Conservation (phyloP, 2,329 filamentous ascomycete species). For the Aspergillus tanneri region DNA sequence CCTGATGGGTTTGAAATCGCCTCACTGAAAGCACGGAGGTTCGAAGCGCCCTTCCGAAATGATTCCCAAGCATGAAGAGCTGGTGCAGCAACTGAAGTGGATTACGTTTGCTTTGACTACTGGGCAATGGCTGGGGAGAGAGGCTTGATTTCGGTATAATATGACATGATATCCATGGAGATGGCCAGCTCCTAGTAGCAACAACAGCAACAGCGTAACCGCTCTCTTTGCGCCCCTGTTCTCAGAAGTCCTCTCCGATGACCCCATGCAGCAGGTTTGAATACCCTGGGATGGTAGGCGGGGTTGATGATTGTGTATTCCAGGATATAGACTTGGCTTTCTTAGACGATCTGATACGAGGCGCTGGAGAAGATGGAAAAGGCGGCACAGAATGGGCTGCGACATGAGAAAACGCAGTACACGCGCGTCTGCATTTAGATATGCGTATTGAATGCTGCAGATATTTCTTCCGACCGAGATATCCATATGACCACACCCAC, state of each 20-base stretch:
- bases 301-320: constrained; percentile 29
- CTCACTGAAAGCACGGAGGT: constrained; percentile 16
- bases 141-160: background rate
- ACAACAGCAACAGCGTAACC: no score
- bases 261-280: background rate
- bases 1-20: constrained; percentile 19
- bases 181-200: background rate
- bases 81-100: constrained; percentile 11
- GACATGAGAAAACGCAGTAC: no score
- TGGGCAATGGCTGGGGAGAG: constrained; percentile 6
- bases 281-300: no score
- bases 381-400: no score
- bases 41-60: constrained; percentile 13
- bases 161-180: background rate
- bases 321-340: no score
- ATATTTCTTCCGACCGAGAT: no score
- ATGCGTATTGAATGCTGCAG: no score
- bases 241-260: background rate
- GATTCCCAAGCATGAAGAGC: constrained; percentile 11
- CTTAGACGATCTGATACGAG: no score
- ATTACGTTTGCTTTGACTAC: constrained; percentile 14
- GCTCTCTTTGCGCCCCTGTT: background rate
- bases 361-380: no score
- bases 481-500: no score
- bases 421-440: no score